A percentile compares a stretch with the other conserved stretches of the same genome.
Evolutionary conservation across 176 grass and related monocot genomes (phyloP).

Genomic region (maize (Zea mays)): DNA sequence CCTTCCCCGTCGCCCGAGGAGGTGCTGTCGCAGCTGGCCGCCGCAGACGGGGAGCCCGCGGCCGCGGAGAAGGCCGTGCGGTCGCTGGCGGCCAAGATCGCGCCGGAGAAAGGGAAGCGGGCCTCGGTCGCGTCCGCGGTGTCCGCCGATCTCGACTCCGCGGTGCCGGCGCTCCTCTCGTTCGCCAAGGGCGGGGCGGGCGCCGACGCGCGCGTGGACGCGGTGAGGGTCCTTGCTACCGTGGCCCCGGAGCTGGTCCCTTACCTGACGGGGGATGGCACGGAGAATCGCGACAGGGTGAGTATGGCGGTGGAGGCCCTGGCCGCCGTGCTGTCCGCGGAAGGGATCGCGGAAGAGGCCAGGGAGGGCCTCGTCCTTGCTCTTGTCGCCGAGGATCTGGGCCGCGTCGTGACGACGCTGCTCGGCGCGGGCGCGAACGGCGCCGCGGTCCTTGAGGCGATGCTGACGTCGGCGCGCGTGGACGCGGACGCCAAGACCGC

Average conservation of each 20-base stretch:
- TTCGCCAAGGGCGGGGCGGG: slow-evolving; percentile 47
- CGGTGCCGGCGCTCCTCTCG: slow-evolving; percentile 44
- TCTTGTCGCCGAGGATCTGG: slow-evolving; percentile 50
- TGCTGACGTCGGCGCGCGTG: slow-evolving; percentile 53
- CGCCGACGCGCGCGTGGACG: slow-evolving; percentile 52
- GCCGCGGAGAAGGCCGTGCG: slow-evolving; percentile 59
- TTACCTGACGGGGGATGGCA: slow-evolving; percentile 27
- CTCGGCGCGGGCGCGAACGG: slow-evolving; percentile 36
- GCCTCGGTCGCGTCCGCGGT: slow-evolving; percentile 41
- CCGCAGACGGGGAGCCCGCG: slow-evolving; percentile 49
- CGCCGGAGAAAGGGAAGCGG: slow-evolving; percentile 54
- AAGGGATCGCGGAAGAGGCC: slow-evolving; percentile 36
- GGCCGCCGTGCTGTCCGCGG: slow-evolving; percentile 43
- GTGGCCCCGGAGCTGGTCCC: slow-evolving; percentile 47
- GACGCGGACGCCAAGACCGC: slow-evolving; percentile 49
- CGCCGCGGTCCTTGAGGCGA: slow-evolving; percentile 53
- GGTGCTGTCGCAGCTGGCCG: slow-evolving; percentile 50
- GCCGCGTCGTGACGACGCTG: slow-evolving; percentile 44
- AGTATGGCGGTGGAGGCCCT: slow-evolving; percentile 52
- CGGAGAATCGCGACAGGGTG: slow-evolving; percentile 35
- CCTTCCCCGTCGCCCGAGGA: slow-evolving; percentile 42
- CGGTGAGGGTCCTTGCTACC: slow-evolving; percentile 49
- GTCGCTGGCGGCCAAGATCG: slow-evolving; percentile 46
- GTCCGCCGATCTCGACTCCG: slow-evolving; percentile 44
- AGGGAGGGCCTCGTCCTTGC: slow-evolving; percentile 44